These are phyloP conservation scores for Pythium sp. DNA, from an alignment of 352 stramenopile genomes.

Conservation along the genomic window DNA sequence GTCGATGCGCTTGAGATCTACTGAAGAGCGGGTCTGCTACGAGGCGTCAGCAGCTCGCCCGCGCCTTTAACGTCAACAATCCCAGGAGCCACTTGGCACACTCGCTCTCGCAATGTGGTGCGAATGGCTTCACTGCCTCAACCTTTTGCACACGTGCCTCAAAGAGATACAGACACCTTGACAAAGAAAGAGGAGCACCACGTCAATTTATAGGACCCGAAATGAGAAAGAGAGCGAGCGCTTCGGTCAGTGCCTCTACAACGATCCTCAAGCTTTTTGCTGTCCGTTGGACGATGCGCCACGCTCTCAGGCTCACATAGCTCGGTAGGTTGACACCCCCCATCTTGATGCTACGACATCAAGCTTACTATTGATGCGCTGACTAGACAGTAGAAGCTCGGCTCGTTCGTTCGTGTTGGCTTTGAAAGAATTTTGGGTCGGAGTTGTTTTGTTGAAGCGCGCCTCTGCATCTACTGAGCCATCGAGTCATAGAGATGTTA, in stretches of 20 bases:
- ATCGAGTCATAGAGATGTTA: neutral
- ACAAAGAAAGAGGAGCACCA: neutral
- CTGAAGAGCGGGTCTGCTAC: neutral
- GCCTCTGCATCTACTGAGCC: neutral
- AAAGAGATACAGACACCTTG: neutral
- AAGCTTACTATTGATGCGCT: neutral
- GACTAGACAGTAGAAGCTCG: neutral
- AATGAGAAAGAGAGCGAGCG: neutral
- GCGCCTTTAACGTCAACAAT: neutral
- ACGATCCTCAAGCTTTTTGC: neutral
- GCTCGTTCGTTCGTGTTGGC: neutral
- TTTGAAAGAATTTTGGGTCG: neutral
- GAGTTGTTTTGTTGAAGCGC: neutral
- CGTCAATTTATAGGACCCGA: too few relatives aligned
- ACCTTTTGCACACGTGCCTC: neutral
- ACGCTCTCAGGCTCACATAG: neutral
- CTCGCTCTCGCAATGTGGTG: neutral
- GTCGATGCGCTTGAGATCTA: neutral
- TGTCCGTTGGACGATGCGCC: neutral
- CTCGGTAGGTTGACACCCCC: neutral
- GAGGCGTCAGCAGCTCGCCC: neutral
- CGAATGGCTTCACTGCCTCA: neutral
- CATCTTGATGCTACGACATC: neutral
- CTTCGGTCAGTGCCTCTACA: constrained; percentile 1
- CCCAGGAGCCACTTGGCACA: neutral